Evolutionary conservation across 352 stramenopile genomes (phyloP).

Genomic region (Globisporangium takayamanum): DNA sequence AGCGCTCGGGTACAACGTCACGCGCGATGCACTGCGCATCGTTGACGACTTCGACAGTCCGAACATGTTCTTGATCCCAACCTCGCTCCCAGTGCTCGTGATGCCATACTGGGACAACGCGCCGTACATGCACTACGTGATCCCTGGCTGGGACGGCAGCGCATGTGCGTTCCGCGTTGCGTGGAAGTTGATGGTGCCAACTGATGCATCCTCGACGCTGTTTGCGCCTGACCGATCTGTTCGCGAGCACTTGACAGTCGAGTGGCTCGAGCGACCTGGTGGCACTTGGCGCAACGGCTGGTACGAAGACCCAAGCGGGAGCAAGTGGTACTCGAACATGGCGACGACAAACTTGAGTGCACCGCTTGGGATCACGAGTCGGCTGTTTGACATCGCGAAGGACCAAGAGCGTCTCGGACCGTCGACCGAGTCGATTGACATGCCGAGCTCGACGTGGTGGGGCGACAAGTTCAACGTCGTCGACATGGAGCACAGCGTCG

Average conservation of each 20-base stretch:
- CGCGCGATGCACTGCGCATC: constrained; percentile 11
- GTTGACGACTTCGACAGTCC: constrained; percentile 13
- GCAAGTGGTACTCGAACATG: constrained; percentile 24
- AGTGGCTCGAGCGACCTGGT: constrained; percentile 25
- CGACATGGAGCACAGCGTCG: constrained; percentile 8
- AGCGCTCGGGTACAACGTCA: constrained; percentile 22
- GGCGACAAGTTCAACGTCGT: constrained; percentile 5
- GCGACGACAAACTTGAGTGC: constrained; percentile 15
- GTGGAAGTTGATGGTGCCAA: constrained; percentile 5
- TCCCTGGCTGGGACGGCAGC: constrained; percentile 11
- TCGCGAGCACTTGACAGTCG: constrained; percentile 24
- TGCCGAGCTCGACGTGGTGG: constrained; percentile 9
- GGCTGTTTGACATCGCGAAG: constrained; percentile 16
- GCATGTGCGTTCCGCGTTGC: constrained; percentile 14
- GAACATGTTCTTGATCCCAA: constrained; percentile 6
- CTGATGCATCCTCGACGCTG: not conserved
- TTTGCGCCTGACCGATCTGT: constrained; percentile 9
- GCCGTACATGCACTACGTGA: not conserved
- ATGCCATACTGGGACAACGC: constrained; percentile 21
- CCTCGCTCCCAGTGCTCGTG: constrained; percentile 16
- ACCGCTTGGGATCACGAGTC: constrained; percentile 2
- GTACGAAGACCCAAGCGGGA: constrained; percentile 18
- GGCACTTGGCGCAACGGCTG: constrained; percentile 38
- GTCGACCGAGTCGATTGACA: constrained; percentile 13
- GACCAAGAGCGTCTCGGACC: not conserved